Percentiles rank a stretch among this genome's conserved stretches.
Evolutionary conservation across 257 asterid species (phyloP).

Genomic region (Scutellaria minor): DNA sequence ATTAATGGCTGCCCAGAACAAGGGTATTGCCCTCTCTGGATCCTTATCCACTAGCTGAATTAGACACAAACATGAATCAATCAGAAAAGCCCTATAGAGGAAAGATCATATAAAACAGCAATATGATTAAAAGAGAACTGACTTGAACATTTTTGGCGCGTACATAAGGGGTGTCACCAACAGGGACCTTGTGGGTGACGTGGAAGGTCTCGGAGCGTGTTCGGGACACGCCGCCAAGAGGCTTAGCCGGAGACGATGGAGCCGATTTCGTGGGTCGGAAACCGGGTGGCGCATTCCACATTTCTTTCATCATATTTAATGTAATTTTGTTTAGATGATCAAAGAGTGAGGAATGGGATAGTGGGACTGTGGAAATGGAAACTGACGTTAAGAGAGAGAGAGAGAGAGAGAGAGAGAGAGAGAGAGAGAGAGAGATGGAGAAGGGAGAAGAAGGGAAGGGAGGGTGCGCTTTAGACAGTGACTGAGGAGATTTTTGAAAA

Average conservation of each 20-base stretch:
- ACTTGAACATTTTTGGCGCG: conserved; percentile 96
- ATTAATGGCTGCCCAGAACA: conserved; percentile 97
- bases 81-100: background rate
- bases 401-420: background rate
- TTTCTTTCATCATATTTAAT: conserved; percentile 70
- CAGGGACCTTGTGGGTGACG: conserved; percentile 82
- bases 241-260: conserved; percentile 92
- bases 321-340: conserved; percentile 13
- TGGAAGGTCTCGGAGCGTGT: conserved; percentile 83
- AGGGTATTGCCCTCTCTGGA: conserved; percentile 90
- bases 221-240: conserved; percentile 72
- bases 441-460: conserved; percentile 20
- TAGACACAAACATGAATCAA: background rate
- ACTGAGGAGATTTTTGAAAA: conserved; percentile 39
- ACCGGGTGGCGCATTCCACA: conserved; percentile 93
- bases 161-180: conserved; percentile 92
- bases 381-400: too few species aligned
- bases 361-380: conserved; percentile 29
- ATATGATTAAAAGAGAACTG: conserved; percentile 26
- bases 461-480: conserved; percentile 47
- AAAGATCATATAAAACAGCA: too few species aligned
- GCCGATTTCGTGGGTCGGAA: conserved; percentile 90
- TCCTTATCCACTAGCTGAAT: conserved; percentile 89
- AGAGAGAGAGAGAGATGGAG: conserved; percentile 8
- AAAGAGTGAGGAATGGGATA: conserved; percentile 33